phyloP scores from a whole-genome alignment of 169 alveolate species.

The Miamiensis avidus region DNA sequence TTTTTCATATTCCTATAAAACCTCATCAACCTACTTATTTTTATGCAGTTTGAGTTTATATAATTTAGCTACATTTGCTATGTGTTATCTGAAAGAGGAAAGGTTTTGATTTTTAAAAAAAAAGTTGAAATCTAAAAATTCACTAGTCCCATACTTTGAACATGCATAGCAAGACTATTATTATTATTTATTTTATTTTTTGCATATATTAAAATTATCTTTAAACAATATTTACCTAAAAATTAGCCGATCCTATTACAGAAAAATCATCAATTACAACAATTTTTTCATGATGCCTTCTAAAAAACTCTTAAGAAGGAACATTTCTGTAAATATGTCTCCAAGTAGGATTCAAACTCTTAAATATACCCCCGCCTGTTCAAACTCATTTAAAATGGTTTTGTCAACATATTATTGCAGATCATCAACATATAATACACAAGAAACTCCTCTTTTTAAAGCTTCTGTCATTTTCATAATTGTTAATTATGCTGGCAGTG shows the following conservation, averaged over 20 bases:
- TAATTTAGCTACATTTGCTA: slow-evolving; percentile 39
- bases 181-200: no score
- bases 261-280: slow-evolving; percentile 72
- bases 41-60: slow-evolving; percentile 29
- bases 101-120: slow-evolving; percentile 30
- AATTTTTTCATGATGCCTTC: slow-evolving; percentile 78
- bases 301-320: slow-evolving; percentile 49
- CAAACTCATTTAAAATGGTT: slow-evolving; percentile 40
- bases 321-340: slow-evolving; percentile 26
- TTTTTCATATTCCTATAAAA: not conserved
- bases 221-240: slow-evolving; percentile 33
- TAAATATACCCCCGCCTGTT: slow-evolving; percentile 66
- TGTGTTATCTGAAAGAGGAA: slow-evolving; percentile 36
- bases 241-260: slow-evolving; percentile 64
- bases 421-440: slow-evolving; percentile 72
- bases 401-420: slow-evolving; percentile 54
- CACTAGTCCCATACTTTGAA: slow-evolving; percentile 50
- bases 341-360: slow-evolving; percentile 61
- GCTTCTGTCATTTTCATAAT: slow-evolving; percentile 67
- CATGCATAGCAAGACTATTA: slow-evolving; percentile 51
- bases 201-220: not conserved
- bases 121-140: slow-evolving; percentile 65
- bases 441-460: slow-evolving; percentile 76
- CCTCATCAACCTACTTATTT: not conserved
- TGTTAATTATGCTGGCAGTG: slow-evolving; percentile 66